These are phyloP conservation scores for Sordariomycetes sp. DNA, from an alignment of 2,329 filamentous ascomycete species.

Conservation along the genomic window DNA sequence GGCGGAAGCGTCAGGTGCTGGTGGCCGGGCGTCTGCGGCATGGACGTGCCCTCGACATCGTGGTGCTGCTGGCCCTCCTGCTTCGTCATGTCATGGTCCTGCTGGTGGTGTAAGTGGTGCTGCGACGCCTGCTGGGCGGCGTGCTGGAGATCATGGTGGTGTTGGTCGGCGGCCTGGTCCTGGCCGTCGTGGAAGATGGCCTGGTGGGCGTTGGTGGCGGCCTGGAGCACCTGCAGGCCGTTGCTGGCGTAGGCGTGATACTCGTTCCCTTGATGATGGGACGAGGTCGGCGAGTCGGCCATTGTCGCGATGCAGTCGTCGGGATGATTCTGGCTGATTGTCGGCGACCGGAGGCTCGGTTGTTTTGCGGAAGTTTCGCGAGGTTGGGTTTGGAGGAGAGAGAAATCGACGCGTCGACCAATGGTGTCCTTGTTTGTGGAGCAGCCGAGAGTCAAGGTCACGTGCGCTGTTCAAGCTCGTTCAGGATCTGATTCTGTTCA, in stretches of 20 bases:
- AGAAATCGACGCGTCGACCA: background rate
- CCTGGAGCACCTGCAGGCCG: slow-evolving; percentile 33
- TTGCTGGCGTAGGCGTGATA: slow-evolving; percentile 32
- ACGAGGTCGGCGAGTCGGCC: slow-evolving; percentile 1
- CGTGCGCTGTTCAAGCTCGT: background rate
- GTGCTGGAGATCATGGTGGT: slow-evolving; percentile 26
- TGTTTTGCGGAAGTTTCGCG: slow-evolving; percentile 4
- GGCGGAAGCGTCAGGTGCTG: slow-evolving; percentile 2
- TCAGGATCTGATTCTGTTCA: background rate
- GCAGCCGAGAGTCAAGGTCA: background rate
- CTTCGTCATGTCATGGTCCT: slow-evolving; percentile 10
- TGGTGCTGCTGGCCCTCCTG: slow-evolving; percentile 9
- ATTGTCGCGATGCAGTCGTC: slow-evolving; percentile 1
- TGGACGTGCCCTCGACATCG: background rate
- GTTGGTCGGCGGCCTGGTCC: slow-evolving; percentile 22
- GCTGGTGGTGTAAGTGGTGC: slow-evolving; percentile 13
- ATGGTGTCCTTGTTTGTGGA: background rate
- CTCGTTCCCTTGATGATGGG: background rate
- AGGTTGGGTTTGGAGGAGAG: background rate
- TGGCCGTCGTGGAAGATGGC: slow-evolving; percentile 25
- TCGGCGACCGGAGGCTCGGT: slow-evolving; percentile 3
- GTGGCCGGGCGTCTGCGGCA: slow-evolving; percentile 1
- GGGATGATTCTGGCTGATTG: slow-evolving; percentile 6
- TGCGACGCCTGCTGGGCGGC: slow-evolving; percentile 23
- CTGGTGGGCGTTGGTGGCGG: slow-evolving; percentile 31